Evolutionary conservation across 306 rosid genomes (phyloP), one percentile per base, ranked within the genome.

Genomic region (Quercus robur): DNA sequence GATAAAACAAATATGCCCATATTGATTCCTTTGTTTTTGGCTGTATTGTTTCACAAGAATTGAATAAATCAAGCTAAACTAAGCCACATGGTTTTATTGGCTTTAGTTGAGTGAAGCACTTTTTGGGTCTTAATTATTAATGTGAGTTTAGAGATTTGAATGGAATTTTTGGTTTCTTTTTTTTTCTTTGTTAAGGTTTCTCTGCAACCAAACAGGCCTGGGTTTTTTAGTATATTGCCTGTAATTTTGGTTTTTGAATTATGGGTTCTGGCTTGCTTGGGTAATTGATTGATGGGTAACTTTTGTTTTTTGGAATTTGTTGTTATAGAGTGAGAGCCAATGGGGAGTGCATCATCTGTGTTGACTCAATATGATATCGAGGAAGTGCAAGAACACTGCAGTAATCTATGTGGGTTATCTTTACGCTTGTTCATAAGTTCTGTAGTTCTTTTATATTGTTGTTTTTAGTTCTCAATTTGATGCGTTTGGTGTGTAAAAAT

Each of bases 301-400:
- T 63, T 41, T 41, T 41, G 46, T 41, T 41, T 21, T 14, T 78
- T 46, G 6, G 30, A 15, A 11, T 46, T 64, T 67, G 30, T 11
- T 49, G 73, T 25, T 18, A 57, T 44, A 4, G 3, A 56, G 74
- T 41, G 52, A 80, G 55, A 49, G 75, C 9, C 80, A 74, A 93
- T 95, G 99, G 98, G 98, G 75, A 88, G 21, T 80, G 87, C 97
- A 12, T 83, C 97, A 55, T 95, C 99, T 67, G 78, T 90, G 94
- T 82, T 93, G 49, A 95, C 97, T 85, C 97, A 89, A 69, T 95
- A 95, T 81, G 98, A 95, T 81, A 95, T 95, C 41, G 99, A 95
- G 81, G 97, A 91, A 88, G 97, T 95, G 61, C 96, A 95, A 76
- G 84, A 86, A 73, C 89, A 93, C 88, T 88, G 94, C 89, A 74